Conservation (phyloP, 2,329 filamentous ascomycete species). For the Neocatenulostroma microsporum region DNA sequence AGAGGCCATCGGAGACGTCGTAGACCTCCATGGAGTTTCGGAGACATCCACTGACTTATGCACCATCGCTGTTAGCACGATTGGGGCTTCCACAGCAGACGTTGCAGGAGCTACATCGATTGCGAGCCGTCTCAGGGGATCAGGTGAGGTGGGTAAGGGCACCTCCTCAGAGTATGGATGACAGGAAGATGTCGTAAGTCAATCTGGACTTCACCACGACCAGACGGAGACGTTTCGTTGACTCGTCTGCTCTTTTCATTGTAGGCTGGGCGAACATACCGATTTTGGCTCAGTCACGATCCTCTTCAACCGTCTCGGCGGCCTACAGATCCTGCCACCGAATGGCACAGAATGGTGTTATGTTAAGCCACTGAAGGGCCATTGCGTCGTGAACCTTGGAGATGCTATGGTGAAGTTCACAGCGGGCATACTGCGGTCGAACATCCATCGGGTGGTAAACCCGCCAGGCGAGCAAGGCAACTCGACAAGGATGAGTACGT, state of each 20-base stretch:
- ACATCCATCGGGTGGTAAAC: slow-evolving; percentile 42
- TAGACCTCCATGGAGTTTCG: too few relatives aligned
- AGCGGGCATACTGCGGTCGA: slow-evolving; percentile 25
- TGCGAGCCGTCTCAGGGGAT: slow-evolving; percentile 38
- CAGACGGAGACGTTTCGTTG: too few relatives aligned
- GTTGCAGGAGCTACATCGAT: slow-evolving; percentile 39
- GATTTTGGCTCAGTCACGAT: slow-evolving; percentile 50
- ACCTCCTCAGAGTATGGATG: slow-evolving; percentile 37
- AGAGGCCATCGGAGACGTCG: too few relatives aligned
- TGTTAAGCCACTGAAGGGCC: slow-evolving; percentile 42
- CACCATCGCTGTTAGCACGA: too few relatives aligned
- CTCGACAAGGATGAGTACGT: slow-evolving; percentile 43
- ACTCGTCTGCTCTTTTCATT: too few relatives aligned
- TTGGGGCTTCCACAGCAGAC: slow-evolving; percentile 36
- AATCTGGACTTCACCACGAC: too few relatives aligned
- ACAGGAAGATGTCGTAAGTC: slow-evolving; percentile 33
- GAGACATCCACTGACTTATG: too few relatives aligned
- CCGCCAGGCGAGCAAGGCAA: slow-evolving; percentile 42
- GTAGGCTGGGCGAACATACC: slow-evolving; percentile 48
- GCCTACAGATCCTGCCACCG: slow-evolving; percentile 45
- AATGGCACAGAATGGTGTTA: slow-evolving; percentile 39
- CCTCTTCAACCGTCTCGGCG: slow-evolving; percentile 49
- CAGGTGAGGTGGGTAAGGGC: slow-evolving; percentile 47
- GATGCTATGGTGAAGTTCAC: slow-evolving; percentile 41
- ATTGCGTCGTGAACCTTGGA: slow-evolving; percentile 41